phyloP scores from a whole-genome alignment of 371 early-diverging fungal species.

The Mortierella sp. region DNA sequence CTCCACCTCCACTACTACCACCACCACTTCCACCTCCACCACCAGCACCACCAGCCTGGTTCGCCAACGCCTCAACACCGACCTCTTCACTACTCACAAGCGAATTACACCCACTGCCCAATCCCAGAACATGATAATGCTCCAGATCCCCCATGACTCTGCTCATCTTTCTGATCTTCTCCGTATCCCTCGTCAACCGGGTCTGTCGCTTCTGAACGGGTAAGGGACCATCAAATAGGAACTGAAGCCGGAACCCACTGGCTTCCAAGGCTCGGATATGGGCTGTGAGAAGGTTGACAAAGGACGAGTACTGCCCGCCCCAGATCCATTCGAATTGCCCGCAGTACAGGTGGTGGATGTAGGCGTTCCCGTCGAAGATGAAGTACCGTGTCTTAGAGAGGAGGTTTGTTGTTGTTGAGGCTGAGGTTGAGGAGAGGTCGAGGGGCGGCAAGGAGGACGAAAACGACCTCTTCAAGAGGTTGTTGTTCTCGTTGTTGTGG shows the following conservation, averaged over 20 bases:
- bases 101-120: background rate
- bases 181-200: conserved; percentile 62
- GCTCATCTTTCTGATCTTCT: conserved; percentile 59
- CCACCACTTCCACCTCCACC: background rate
- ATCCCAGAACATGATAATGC: conserved; percentile 28
- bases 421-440: background rate
- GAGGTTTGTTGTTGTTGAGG: background rate
- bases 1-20: background rate
- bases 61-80: background rate
- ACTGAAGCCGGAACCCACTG: conserved; percentile 59
- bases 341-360: conserved; percentile 67
- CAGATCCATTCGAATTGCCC: conserved; percentile 65
- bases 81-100: background rate
- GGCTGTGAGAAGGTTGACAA: conserved; percentile 54
- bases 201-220: conserved; percentile 66
- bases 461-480: background rate
- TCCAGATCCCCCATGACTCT: conserved; percentile 45
- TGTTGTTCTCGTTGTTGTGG: background rate
- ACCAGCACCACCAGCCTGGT: conserved; percentile 1
- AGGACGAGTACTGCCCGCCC: conserved; percentile 64
- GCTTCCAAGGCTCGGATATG: conserved; percentile 50
- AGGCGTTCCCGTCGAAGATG: conserved; percentile 73
- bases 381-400: conserved; percentile 42
- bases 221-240: conserved; percentile 71
- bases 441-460: no score